Percentiles rank a stretch among this genome's conserved stretches.
phyloP scores from a whole-genome alignment of 139 green algal species.

The Monoraphidium neglectum region DNA sequence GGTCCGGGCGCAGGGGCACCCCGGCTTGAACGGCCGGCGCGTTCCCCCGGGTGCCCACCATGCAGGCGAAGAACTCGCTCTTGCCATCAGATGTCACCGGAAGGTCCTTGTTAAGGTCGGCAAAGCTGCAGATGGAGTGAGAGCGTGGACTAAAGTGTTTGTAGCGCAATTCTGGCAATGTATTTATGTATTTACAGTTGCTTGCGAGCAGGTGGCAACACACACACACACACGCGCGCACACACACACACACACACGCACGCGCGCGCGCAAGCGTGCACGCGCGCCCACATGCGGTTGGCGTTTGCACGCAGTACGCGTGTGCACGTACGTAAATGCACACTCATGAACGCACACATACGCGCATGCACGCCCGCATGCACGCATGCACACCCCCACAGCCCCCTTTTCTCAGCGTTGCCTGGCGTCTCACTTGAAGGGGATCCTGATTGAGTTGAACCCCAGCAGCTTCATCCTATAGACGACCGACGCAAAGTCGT shows the following conservation, averaged over 20 bases:
- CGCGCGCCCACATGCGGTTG: not conserved
- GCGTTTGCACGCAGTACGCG: too few relatives aligned
- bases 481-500: constrained; percentile 36
- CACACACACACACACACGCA: not conserved
- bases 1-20: too few relatives aligned
- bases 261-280: not conserved
- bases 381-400: not conserved
- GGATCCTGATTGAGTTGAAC: constrained; percentile 61
- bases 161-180: too few relatives aligned
- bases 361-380: not conserved
- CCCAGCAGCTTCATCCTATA: constrained; percentile 59
- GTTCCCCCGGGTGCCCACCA: constrained; percentile 8
- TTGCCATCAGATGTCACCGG: not conserved
- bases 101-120: constrained; percentile 24
- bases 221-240: not conserved
- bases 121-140: constrained; percentile 6
- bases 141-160: too few relatives aligned
- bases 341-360: too few relatives aligned
- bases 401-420: not conserved
- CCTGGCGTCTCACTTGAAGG: constrained; percentile 35
- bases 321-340: too few relatives aligned
- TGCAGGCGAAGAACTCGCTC: constrained; percentile 27
- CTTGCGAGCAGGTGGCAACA: not conserved
- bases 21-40: too few relatives aligned
- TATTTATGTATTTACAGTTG: too few relatives aligned